Percentiles rank a stretch among this genome's conserved stretches.
Evolutionary conservation across 2,329 filamentous ascomycete species (phyloP).

Genomic region (Myotisia sp.): DNA sequence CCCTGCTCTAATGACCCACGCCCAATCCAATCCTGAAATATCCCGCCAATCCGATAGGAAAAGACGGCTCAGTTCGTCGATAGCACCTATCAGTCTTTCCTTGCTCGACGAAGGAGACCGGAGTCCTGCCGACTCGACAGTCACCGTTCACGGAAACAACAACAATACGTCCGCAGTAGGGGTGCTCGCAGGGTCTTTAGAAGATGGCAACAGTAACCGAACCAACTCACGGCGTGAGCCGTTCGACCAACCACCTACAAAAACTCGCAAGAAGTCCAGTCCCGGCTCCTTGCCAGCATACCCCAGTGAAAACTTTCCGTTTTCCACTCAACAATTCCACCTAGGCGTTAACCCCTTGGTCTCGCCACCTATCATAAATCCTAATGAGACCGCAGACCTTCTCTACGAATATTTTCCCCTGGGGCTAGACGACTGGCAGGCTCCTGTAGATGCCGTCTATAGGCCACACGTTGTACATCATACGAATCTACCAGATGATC

Average conservation of each 20-base stretch:
- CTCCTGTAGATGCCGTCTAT: constrained; percentile 78
- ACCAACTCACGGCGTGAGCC: constrained; percentile 13
- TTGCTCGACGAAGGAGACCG: constrained; percentile 41
- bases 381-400: constrained; percentile 60
- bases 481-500: constrained; percentile 53
- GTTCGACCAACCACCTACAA: background rate
- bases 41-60: constrained; percentile 28
- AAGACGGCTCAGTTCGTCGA: constrained; percentile 22
- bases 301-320: no score
- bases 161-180: no score
- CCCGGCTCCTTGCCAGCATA: background rate
- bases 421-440: constrained; percentile 81
- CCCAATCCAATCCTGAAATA: constrained; percentile 41
- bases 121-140: constrained; percentile 20
- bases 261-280: background rate
- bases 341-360: constrained; percentile 18
- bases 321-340: no score
- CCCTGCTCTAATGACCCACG: constrained; percentile 25
- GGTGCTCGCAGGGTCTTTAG: no score
- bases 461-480: constrained; percentile 89
- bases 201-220: no score
- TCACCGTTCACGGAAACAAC: constrained; percentile 11
- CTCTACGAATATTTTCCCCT: constrained; percentile 93
- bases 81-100: constrained; percentile 41
- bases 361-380: constrained; percentile 41